phyloP scores from a whole-genome alignment of 345 rosid genomes.

The Carallia pectinifolia region DNA sequence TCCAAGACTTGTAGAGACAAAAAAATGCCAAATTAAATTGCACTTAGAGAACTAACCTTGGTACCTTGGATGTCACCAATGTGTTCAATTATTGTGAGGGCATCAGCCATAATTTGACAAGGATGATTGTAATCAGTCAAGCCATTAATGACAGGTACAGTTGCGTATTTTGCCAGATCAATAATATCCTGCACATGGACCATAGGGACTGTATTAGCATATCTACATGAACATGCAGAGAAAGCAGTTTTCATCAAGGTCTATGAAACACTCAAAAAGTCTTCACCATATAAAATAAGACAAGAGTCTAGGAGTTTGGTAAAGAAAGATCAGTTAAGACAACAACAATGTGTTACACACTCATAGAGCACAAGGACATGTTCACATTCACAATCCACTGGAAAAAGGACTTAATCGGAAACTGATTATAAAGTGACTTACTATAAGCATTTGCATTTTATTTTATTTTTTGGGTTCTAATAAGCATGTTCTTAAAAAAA shows the following conservation, averaged over 20 bases:
- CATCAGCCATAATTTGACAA: constrained; percentile 98
- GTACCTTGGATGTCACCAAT: constrained; percentile 81
- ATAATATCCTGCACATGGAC: constrained; percentile 65
- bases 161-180: constrained; percentile 81
- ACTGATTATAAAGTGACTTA: background rate
- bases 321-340: too few relatives aligned
- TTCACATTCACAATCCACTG: background rate
- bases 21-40: constrained; percentile 1
- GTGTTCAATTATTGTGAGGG: constrained; percentile 92
- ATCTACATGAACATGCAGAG: background rate
- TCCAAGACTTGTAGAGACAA: background rate
- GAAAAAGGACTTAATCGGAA: background rate
- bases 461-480: too few relatives aligned
- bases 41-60: constrained; percentile 49
- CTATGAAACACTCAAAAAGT: too few relatives aligned
- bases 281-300: too few relatives aligned
- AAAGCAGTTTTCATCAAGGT: background rate
- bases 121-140: constrained; percentile 95
- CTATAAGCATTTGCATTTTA: constrained; percentile 9
- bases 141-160: constrained; percentile 87
- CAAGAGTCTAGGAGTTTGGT: too few relatives aligned
- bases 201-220: constrained; percentile 10
- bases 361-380: background rate
- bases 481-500: background rate
- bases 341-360: too few relatives aligned